A percentile compares a stretch with the other conserved stretches of the same genome.
Evolutionary conservation across 768 basidiomycete species (phyloP).

Genomic region (Lentinula lateritia): DNA sequence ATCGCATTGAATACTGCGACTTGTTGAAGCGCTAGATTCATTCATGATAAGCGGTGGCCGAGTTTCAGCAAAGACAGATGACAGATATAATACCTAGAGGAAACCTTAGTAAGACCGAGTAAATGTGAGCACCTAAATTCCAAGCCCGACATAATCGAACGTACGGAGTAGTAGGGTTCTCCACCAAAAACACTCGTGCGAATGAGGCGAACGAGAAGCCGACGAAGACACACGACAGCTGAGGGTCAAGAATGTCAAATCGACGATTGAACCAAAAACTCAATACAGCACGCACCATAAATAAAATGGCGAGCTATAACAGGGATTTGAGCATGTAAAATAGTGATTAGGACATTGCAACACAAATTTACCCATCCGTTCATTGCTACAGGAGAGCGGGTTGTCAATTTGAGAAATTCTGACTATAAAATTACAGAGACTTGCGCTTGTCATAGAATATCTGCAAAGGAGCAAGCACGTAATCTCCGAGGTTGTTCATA

Average conservation of each 20-base stretch:
- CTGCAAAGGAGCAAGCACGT: constrained; percentile 18
- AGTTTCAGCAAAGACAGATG: not conserved
- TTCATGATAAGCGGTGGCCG: constrained; percentile 1
- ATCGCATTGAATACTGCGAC: constrained; percentile 12
- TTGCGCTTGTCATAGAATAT: constrained; percentile 14
- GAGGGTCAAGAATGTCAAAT: not conserved
- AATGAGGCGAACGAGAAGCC: constrained; percentile 18
- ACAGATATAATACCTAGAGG: not conserved
- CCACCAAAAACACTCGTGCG: constrained; percentile 15
- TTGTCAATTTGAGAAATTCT: not conserved
- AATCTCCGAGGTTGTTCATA: constrained; percentile 19
- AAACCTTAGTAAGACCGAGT: not conserved
- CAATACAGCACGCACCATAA: constrained; percentile 12
- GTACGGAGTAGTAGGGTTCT: constrained; percentile 17
- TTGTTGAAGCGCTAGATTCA: constrained; percentile 12
- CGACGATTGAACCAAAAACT: not conserved
- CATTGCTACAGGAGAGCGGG: constrained; percentile 12
- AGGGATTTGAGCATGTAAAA: not conserved
- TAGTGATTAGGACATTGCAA: not conserved
- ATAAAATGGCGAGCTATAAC: constrained; percentile 15
- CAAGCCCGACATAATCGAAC: not conserved
- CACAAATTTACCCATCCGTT: constrained; percentile 14
- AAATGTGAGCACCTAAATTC: not conserved
- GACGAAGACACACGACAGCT: constrained; percentile 15
- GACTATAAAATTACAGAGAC: not conserved